Percentiles rank a stretch among this genome's conserved stretches.
These are phyloP conservation scores for Aspergillus sp. DNA, from an alignment of 2,329 filamentous ascomycete species.

Conservation along the genomic window DNA sequence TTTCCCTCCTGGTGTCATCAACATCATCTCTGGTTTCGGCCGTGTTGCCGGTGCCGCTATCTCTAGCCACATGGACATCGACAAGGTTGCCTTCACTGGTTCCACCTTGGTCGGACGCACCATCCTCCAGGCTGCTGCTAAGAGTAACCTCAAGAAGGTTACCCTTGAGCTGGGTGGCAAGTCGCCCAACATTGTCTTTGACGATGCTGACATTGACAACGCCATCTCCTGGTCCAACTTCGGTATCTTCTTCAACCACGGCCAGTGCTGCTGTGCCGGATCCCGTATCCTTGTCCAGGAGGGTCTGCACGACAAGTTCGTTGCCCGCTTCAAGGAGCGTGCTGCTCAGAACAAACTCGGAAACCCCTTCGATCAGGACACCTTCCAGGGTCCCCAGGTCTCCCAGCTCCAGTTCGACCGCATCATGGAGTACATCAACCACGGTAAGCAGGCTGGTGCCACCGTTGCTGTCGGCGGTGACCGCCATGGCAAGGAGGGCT, in stretches of 20 bases:
- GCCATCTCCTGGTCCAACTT: conserved; percentile 28
- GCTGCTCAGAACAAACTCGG: conserved; percentile 72
- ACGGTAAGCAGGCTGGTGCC: conserved; percentile 64
- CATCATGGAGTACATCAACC: conserved; percentile 71
- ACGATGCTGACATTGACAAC: conserved; percentile 28
- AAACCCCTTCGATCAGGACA: conserved; percentile 73
- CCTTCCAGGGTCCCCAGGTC: conserved; percentile 84
- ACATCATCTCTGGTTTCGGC: conserved; percentile 71
- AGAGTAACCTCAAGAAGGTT: conserved; percentile 65
- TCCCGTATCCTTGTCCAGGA: conserved; percentile 27
- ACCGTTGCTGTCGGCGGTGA: conserved; percentile 66
- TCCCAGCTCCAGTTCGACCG: conserved; percentile 81
- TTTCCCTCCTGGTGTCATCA: conserved; percentile 62
- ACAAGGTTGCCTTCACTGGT: conserved; percentile 65
- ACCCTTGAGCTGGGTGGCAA: conserved; percentile 47
- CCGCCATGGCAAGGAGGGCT: conserved; percentile 73
- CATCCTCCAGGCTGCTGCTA: conserved; percentile 62
- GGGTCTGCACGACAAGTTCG: conserved; percentile 50
- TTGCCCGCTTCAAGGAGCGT: conserved; percentile 74
- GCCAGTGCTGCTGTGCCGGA: conserved; percentile 27
- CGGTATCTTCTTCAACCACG: conserved; percentile 29
- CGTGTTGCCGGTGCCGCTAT: conserved; percentile 72
- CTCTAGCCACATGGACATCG: conserved; percentile 61
- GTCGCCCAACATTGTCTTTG: conserved; percentile 28
- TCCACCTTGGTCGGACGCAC: conserved; percentile 60